Evolutionary conservation across 305 asterid species (phyloP).

Genomic region (Plantago lanceolata): DNA sequence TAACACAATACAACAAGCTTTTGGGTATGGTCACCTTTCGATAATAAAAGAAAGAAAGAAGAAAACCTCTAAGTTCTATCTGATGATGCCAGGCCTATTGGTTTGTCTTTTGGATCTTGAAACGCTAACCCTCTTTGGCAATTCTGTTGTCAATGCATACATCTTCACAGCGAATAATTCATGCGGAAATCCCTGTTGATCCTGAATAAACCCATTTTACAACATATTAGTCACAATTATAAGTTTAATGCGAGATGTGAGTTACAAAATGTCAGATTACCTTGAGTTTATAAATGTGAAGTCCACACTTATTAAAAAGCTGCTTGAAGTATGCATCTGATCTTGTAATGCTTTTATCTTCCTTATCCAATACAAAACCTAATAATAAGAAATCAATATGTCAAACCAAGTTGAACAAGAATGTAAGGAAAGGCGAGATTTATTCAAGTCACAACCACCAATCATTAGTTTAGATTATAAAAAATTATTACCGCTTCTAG

Average conservation of each 20-base stretch:
- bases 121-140: slow-evolving; percentile 43
- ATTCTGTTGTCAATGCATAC: slow-evolving; percentile 72
- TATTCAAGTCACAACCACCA: no score
- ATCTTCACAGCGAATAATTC: slow-evolving; percentile 82
- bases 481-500: slow-evolving; percentile 55
- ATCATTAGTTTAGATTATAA: no score
- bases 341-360: slow-evolving; percentile 89
- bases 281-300: slow-evolving; percentile 64
- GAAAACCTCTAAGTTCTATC: slow-evolving; percentile 11
- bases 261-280: slow-evolving; percentile 28
- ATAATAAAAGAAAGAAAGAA: background rate
- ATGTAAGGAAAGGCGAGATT: no score
- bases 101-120: slow-evolving; percentile 39
- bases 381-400: slow-evolving; percentile 13
- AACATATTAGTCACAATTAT: background rate
- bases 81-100: slow-evolving; percentile 70
- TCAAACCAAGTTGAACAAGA: background rate
- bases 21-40: no score
- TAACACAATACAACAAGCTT: no score
- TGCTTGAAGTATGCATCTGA: slow-evolving; percentile 82
- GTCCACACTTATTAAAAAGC: slow-evolving; percentile 73
- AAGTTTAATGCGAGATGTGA: background rate
- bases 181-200: slow-evolving; percentile 72
- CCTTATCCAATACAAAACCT: slow-evolving; percentile 89
- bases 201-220: slow-evolving; percentile 34